Evolutionary conservation across 2,329 filamentous ascomycete genomes (phyloP).

Genomic region (Boeremia lycopersici): DNA sequence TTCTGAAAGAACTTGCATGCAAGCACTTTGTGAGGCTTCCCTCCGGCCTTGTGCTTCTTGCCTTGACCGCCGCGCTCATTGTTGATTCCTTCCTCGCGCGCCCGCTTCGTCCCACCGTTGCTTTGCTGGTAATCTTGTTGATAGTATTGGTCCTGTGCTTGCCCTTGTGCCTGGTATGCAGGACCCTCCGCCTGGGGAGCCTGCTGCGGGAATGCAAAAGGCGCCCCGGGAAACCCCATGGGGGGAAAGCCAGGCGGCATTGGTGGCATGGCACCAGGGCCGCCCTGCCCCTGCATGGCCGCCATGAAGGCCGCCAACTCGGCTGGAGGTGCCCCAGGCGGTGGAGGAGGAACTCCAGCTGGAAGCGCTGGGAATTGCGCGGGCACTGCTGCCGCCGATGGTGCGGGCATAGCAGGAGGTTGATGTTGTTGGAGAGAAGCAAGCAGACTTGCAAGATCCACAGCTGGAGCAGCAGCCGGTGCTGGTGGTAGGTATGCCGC

Average conservation of each 20-base stretch:
- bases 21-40: constrained; percentile 47
- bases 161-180: constrained; percentile 22
- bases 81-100: constrained; percentile 38
- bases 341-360: constrained; percentile 20
- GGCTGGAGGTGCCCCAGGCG: constrained; percentile 22
- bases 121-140: constrained; percentile 38
- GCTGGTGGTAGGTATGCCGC: constrained; percentile 27
- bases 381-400: constrained; percentile 15
- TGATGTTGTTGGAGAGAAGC: constrained; percentile 33
- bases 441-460: constrained; percentile 39
- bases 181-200: constrained; percentile 16
- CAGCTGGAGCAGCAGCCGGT: constrained; percentile 19
- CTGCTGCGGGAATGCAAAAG: constrained; percentile 24
- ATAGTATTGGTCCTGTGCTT: constrained; percentile 23
- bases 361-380: constrained; percentile 24
- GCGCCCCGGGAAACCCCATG: constrained; percentile 18
- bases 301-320: constrained; percentile 34
- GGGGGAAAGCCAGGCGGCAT: constrained; percentile 28
- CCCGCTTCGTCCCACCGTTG: constrained; percentile 45
- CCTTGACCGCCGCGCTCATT: constrained; percentile 55
- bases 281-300: constrained; percentile 24
- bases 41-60: constrained; percentile 50
- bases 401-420: constrained; percentile 7
- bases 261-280: constrained; percentile 19
- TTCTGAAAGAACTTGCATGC: constrained; percentile 73